These are phyloP conservation scores for Salvia hispanica DNA, from an alignment of 257 asterid species.

Conservation along the genomic window DNA sequence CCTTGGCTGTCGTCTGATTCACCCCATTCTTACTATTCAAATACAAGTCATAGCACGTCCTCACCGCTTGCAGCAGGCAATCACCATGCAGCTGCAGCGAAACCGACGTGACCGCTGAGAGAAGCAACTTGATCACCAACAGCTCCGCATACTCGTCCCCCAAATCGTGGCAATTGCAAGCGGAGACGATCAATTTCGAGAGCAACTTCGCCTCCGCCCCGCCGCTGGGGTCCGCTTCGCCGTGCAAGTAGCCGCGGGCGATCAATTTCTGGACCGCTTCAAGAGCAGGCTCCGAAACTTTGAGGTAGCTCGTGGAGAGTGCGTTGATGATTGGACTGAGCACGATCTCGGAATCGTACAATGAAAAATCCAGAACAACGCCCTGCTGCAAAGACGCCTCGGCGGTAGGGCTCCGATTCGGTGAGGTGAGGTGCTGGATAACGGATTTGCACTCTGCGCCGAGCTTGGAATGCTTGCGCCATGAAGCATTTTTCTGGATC, in stretches of 20 bases:
- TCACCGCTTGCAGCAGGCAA: conserved; percentile 79
- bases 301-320: conserved; percentile 56
- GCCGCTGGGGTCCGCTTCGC: conserved; percentile 83
- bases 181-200: conserved; percentile 70
- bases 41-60: conserved; percentile 88
- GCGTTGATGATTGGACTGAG: conserved; percentile 83
- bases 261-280: conserved; percentile 91
- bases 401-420: conserved; percentile 49
- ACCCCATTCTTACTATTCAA: conserved; percentile 85
- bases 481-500: conserved; percentile 79
- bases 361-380: conserved; percentile 70
- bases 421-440: conserved; percentile 64
- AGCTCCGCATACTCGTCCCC: conserved; percentile 82
- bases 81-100: conserved; percentile 88
- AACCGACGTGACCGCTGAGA: conserved; percentile 83
- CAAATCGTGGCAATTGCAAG: conserved; percentile 85
- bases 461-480: conserved; percentile 96
- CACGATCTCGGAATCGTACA: conserved; percentile 68
- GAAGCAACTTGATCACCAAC: conserved; percentile 74
- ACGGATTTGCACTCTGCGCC: conserved; percentile 86
- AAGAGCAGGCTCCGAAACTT: conserved; percentile 84
- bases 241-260: conserved; percentile 83
- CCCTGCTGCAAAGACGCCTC: conserved; percentile 65
- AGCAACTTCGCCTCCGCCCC: conserved; percentile 74
- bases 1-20: conserved; percentile 95